phyloP scores from a whole-genome alignment of 2,329 filamentous ascomycete genomes.

The Lecanosticta acicola region DNA sequence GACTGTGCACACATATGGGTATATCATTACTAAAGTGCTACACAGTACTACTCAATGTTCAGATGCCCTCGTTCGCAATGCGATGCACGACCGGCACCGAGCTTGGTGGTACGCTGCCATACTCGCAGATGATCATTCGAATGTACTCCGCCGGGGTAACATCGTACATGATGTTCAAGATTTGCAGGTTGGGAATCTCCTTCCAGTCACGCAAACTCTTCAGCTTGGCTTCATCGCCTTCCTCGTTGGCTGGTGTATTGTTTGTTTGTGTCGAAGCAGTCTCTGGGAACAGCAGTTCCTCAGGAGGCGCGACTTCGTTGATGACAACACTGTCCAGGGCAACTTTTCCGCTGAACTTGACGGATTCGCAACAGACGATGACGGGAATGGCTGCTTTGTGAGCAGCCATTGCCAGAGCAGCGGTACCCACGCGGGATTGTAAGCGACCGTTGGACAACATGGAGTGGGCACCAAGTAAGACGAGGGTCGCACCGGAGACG shows the following conservation, averaged over 20 bases:
- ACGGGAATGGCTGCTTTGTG: constrained; percentile 71
- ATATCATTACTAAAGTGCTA: too few relatives aligned
- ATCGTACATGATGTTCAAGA: constrained; percentile 79
- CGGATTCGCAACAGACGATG: constrained; percentile 83
- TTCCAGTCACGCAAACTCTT: constrained; percentile 48
- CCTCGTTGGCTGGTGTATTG: constrained; percentile 16
- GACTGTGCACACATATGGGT: background rate
- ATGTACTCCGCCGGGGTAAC: constrained; percentile 84
- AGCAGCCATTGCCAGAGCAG: constrained; percentile 78
- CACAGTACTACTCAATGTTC: too few relatives aligned
- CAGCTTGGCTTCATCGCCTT: constrained; percentile 20
- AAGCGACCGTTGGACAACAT: constrained; percentile 94
- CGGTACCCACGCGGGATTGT: constrained; percentile 82
- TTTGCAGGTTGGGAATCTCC: constrained; percentile 55
- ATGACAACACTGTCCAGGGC: constrained; percentile 87
- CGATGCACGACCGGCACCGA: constrained; percentile 73
- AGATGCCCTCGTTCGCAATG: constrained; percentile 31
- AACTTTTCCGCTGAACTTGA: constrained; percentile 90
- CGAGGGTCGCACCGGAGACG: constrained; percentile 64
- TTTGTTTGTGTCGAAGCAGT: background rate
- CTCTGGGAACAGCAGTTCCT: constrained; percentile 48
- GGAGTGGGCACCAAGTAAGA: constrained; percentile 82
- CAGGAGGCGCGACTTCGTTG: constrained; percentile 81
- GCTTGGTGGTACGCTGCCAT: constrained; percentile 77
- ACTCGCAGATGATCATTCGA: constrained; percentile 83